Conservation (phyloP, 1,284 basidiomycete genomes). For the Malassezia dermatis region DNA sequence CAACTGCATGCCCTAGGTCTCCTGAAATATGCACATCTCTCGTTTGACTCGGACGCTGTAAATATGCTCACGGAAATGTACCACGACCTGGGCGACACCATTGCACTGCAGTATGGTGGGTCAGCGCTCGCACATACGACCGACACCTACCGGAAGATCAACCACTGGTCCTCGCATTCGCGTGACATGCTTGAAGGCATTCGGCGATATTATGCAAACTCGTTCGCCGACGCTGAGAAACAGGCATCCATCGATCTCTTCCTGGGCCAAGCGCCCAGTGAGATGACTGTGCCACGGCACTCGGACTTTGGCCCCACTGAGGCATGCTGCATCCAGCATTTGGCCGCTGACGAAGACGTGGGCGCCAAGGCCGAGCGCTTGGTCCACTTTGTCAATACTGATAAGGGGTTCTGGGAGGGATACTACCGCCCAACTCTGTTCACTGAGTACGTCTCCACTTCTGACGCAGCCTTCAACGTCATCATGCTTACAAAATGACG, state of each 20-base stretch:
- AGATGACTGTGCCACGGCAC: not conserved
- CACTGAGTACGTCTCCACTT: slow-evolving; percentile 24
- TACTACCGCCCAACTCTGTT: slow-evolving; percentile 46
- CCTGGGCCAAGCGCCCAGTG: slow-evolving; percentile 49
- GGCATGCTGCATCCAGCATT: slow-evolving; percentile 1
- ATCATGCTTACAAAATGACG: slow-evolving; percentile 48
- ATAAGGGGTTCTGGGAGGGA: slow-evolving; percentile 42
- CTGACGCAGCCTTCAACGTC: slow-evolving; percentile 26
- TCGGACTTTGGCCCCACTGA: not conserved
- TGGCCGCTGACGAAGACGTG: slow-evolving; percentile 8
- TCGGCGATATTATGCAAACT: slow-evolving; percentile 89
- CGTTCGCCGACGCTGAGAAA: slow-evolving; percentile 78
- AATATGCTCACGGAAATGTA: slow-evolving; percentile 99
- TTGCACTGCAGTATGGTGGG: slow-evolving; percentile 65
- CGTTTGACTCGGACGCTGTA: slow-evolving; percentile 88
- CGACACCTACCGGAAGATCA: slow-evolving; percentile 85
- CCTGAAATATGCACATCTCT: slow-evolving; percentile 63
- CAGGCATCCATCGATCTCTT: slow-evolving; percentile 96
- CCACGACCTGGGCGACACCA: slow-evolving; percentile 58
- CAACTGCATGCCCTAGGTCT: slow-evolving; percentile 84
- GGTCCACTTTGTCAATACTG: slow-evolving; percentile 28
- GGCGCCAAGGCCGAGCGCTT: slow-evolving; percentile 25
- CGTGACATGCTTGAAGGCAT: slow-evolving; percentile 95
- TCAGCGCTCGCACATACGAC: slow-evolving; percentile 93
- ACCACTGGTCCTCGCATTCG: slow-evolving; percentile 93